Evolutionary conservation across 1,284 basidiomycete species (phyloP).

Genomic region (Ceratorhiza oryzae-sativae): DNA sequence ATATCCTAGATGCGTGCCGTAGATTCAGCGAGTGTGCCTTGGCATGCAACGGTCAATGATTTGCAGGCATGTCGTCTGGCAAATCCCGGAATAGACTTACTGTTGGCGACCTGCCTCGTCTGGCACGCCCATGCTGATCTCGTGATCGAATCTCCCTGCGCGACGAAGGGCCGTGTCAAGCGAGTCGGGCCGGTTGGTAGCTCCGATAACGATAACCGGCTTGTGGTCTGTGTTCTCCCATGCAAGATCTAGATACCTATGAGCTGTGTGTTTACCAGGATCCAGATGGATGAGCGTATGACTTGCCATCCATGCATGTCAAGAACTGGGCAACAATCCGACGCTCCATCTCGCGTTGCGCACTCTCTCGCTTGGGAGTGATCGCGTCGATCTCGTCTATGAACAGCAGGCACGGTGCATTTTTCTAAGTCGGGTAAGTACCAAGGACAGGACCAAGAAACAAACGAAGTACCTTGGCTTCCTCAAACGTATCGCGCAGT

Average conservation of each 20-base stretch:
- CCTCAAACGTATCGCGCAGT: conserved; percentile 93
- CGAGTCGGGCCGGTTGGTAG: conserved; percentile 94
- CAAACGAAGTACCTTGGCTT: conserved; percentile 74
- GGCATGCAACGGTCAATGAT: neutral
- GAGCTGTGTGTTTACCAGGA: neutral
- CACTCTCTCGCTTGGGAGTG: conserved; percentile 96
- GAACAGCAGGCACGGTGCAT: conserved; percentile 90
- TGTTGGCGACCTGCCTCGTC: conserved; percentile 89
- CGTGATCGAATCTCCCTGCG: conserved; percentile 95
- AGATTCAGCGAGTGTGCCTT: neutral
- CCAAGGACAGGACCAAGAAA: neutral
- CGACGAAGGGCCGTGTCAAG: conserved; percentile 91
- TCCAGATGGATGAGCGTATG: neutral
- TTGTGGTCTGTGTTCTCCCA: conserved; percentile 92
- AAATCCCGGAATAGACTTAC: conserved; percentile 57
- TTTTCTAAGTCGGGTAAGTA: conserved; percentile 59
- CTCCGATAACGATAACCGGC: conserved; percentile 94
- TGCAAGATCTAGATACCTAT: conserved; percentile 68
- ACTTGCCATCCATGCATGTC: conserved; percentile 94
- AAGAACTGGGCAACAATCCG: conserved; percentile 96
- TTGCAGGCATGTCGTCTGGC: neutral
- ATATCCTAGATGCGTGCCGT: conserved; percentile 62
- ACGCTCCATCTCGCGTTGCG: conserved; percentile 97
- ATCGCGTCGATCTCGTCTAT: conserved; percentile 99
- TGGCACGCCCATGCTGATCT: conserved; percentile 97